A percentile compares a stretch with the other conserved stretches of the same genome.
Conservation (phyloP, 371 early-diverging fungal species). For the Actinomortierella wolfii region DNA sequence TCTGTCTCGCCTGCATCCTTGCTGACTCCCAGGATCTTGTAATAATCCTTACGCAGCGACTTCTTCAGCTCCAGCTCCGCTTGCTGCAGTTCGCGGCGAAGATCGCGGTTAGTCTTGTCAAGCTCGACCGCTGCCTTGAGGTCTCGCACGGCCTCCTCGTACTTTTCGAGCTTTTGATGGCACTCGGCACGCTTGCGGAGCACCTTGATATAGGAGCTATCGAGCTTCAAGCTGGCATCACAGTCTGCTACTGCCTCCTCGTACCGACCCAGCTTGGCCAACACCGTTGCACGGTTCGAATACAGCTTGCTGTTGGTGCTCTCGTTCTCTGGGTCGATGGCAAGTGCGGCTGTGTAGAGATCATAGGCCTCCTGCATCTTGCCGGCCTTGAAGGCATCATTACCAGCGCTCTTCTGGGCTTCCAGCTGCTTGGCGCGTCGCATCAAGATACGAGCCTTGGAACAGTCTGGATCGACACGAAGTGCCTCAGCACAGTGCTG, state of each 20-base stretch:
- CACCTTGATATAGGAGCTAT: constrained; percentile 68
- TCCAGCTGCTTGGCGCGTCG: constrained; percentile 70
- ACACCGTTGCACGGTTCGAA: constrained; percentile 79
- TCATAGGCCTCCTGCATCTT: constrained; percentile 68
- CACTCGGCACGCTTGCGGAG: constrained; percentile 82
- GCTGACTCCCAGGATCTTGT: constrained; percentile 90
- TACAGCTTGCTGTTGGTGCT: constrained; percentile 74
- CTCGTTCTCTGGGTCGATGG: constrained; percentile 70
- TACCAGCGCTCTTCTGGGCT: constrained; percentile 71
- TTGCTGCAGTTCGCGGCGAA: constrained; percentile 62
- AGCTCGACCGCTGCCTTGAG: constrained; percentile 65
- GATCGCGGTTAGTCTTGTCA: constrained; percentile 71
- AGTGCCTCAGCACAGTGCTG: constrained; percentile 73
- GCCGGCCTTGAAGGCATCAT: constrained; percentile 72
- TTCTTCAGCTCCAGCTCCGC: constrained; percentile 78
- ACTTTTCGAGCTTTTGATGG: constrained; percentile 74
- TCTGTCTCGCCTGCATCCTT: constrained; percentile 80
- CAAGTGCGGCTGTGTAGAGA: constrained; percentile 73
- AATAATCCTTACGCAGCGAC: constrained; percentile 89
- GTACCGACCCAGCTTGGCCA: constrained; percentile 65
- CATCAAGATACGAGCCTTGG: constrained; percentile 67
- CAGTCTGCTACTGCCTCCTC: constrained; percentile 71
- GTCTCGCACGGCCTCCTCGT: constrained; percentile 82
- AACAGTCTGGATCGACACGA: constrained; percentile 80
- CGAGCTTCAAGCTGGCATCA: constrained; percentile 69